These are phyloP conservation scores for Isoetes engelmannii DNA, from an alignment of 83 land plant species.

Conservation along the genomic window DNA sequence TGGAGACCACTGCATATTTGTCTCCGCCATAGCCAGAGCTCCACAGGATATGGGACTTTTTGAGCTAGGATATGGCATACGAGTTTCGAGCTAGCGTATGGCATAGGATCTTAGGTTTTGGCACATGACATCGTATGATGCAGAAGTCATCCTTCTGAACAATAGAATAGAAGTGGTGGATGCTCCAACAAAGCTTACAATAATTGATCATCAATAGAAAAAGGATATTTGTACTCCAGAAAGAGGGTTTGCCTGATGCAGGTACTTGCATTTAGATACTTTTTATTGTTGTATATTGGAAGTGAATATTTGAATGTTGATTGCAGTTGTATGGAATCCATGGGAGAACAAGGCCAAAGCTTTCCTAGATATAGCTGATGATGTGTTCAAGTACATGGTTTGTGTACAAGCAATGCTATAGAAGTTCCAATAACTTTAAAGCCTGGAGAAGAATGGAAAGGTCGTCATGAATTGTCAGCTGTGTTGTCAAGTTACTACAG, in stretches of 20 bases:
- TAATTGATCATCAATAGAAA: slow-evolving; percentile 20
- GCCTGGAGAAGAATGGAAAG: slow-evolving; percentile 58
- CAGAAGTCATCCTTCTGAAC: no score
- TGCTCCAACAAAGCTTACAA: slow-evolving; percentile 22
- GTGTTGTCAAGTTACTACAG: slow-evolving; percentile 54
- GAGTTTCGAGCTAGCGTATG: no score
- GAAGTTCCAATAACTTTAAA: slow-evolving; percentile 43
- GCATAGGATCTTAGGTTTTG: no score
- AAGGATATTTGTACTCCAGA: slow-evolving; percentile 22
- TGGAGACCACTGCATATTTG: no score
- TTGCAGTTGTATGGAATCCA: slow-evolving; percentile 62
- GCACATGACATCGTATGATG: no score
- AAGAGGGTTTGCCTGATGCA: slow-evolving; percentile 24
- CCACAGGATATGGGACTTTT: no score
- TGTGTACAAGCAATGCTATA: slow-evolving; percentile 48
- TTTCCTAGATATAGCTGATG: slow-evolving; percentile 42
- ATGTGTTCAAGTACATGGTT: slow-evolving; percentile 44
- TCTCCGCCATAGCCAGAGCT: no score
- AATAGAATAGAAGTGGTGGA: no score
- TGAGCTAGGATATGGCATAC: no score
- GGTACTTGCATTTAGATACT: no score
- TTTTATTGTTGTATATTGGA: no score
- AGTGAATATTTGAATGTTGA: not conserved
- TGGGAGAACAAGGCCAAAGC: slow-evolving; percentile 56
- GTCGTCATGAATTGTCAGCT: slow-evolving; percentile 46